These are phyloP conservation scores for Ganoderma leucocontextum DNA, from an alignment of 1,284 basidiomycete species.

Conservation along the genomic window DNA sequence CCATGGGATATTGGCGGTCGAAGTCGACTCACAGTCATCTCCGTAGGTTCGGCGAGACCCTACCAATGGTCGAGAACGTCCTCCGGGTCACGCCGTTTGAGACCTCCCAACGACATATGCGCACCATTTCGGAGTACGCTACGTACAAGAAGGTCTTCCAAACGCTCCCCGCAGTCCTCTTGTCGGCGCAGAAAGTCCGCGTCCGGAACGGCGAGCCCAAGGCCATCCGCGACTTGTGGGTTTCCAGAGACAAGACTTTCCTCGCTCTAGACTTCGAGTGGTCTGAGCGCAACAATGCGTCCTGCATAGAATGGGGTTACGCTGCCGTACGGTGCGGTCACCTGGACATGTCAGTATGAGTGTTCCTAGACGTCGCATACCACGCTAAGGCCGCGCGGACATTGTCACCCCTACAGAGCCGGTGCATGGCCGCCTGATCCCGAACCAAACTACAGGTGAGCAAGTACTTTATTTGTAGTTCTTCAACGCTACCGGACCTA, in stretches of 20 bases:
- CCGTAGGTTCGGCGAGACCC: constrained; percentile 73
- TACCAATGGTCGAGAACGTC: constrained; percentile 75
- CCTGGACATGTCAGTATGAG: constrained; percentile 68
- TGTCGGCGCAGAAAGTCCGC: constrained; percentile 74
- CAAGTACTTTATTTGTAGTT: constrained; percentile 7
- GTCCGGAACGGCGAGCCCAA: constrained; percentile 75
- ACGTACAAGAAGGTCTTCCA: constrained; percentile 79
- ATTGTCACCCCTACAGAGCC: constrained; percentile 50
- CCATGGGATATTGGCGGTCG: not conserved
- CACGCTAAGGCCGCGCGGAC: constrained; percentile 16
- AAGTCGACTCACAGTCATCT: constrained; percentile 1
- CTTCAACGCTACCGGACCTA: not conserved
- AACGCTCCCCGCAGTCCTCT: constrained; percentile 75
- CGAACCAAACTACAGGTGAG: constrained; percentile 80
- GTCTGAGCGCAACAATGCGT: constrained; percentile 78
- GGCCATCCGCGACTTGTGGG: constrained; percentile 76
- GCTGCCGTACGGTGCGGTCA: constrained; percentile 80
- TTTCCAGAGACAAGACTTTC: constrained; percentile 74
- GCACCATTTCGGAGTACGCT: constrained; percentile 73
- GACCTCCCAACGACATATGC: constrained; percentile 69
- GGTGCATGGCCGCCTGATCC: constrained; percentile 85
- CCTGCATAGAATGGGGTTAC: constrained; percentile 82
- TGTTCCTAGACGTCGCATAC: constrained; percentile 16
- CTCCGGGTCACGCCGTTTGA: constrained; percentile 73
- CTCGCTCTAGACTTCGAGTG: constrained; percentile 81